phyloP scores from a whole-genome alignment of 805 yeast genomes.

The Saccharomyces eubayanus region DNA sequence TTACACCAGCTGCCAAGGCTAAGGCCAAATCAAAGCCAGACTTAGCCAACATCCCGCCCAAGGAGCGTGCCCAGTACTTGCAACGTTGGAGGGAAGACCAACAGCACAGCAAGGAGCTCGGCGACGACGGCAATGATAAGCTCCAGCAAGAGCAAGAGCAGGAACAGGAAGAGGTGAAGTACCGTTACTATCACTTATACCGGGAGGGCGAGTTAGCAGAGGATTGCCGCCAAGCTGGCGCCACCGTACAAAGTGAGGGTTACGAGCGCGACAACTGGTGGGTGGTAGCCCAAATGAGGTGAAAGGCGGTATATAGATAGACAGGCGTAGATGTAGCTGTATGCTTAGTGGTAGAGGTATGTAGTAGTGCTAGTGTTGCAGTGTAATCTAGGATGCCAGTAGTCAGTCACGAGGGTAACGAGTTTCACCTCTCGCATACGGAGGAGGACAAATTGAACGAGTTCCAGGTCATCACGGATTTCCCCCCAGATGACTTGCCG shows the following conservation, averaged over 20 bases:
- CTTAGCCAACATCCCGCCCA: conserved; percentile 19
- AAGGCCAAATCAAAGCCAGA: conserved; percentile 19
- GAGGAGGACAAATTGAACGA: conserved; percentile 39
- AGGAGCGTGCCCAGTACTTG: conserved; percentile 24
- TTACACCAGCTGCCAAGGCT: conserved; percentile 9
- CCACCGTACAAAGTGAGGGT: conserved; percentile 56
- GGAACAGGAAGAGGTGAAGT: conserved; percentile 44
- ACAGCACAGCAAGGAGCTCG: conserved; percentile 15
- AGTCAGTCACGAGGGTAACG: conserved; percentile 14
- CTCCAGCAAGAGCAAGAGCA: conserved; percentile 23
- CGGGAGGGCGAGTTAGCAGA: conserved; percentile 71
- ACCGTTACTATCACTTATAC: conserved; percentile 85
- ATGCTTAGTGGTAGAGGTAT: background rate
- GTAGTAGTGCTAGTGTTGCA: background rate
- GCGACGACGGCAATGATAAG: conserved; percentile 17
- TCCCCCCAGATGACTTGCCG: conserved; percentile 39
- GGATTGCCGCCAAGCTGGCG: conserved; percentile 68
- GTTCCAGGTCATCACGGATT: conserved; percentile 44
- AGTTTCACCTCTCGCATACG: conserved; percentile 32
- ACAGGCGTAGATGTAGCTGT: background rate
- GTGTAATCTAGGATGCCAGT: conserved; percentile 19
- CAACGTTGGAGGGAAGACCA: conserved; percentile 17
- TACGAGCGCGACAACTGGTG: conserved; percentile 97
- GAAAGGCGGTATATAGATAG: background rate
- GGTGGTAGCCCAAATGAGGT: conserved; percentile 39